Evolutionary conservation across 2,329 filamentous ascomycete genomes (phyloP).

Genomic region (Neofusicoccum sp.): DNA sequence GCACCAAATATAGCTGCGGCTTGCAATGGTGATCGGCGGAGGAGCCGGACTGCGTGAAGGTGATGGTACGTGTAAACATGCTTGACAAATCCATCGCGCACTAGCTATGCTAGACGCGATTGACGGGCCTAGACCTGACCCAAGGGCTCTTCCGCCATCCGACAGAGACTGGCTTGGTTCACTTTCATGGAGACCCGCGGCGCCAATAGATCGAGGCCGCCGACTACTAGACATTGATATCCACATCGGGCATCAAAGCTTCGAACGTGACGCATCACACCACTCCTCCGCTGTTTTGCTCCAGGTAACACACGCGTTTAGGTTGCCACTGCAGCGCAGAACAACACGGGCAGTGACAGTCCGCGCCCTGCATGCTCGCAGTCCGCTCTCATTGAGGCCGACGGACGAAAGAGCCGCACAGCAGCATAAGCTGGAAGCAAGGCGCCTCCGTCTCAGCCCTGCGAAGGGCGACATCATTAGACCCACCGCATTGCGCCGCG

Average conservation of each 20-base stretch:
- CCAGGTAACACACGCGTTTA: neutral
- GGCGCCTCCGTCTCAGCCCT: neutral
- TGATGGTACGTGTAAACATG: neutral
- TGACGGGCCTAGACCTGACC: conserved; percentile 6
- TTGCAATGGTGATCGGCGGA: conserved; percentile 8
- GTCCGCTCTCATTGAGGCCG: too few species aligned
- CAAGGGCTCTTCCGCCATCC: conserved; percentile 2
- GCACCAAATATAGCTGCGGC: too few species aligned
- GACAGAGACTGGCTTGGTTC: neutral
- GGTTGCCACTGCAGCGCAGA: neutral
- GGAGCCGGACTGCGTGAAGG: neutral
- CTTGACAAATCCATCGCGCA: neutral
- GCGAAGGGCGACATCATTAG: conserved; percentile 2
- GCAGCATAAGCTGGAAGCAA: neutral
- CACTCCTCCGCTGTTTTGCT: neutral
- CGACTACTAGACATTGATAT: neutral
- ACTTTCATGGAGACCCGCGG: conserved; percentile 1
- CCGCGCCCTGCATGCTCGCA: too few species aligned
- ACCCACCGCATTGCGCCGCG: conserved; percentile 2
- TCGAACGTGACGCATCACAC: neutral
- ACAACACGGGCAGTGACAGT: neutral
- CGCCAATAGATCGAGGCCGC: neutral
- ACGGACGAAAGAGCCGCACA: too few species aligned
- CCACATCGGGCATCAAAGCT: neutral
- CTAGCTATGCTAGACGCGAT: neutral